Percentiles rank a stretch among this genome's conserved stretches.
These are phyloP conservation scores for Triglochin maritima DNA, from an alignment of 106 monocot species.

Conservation along the genomic window DNA sequence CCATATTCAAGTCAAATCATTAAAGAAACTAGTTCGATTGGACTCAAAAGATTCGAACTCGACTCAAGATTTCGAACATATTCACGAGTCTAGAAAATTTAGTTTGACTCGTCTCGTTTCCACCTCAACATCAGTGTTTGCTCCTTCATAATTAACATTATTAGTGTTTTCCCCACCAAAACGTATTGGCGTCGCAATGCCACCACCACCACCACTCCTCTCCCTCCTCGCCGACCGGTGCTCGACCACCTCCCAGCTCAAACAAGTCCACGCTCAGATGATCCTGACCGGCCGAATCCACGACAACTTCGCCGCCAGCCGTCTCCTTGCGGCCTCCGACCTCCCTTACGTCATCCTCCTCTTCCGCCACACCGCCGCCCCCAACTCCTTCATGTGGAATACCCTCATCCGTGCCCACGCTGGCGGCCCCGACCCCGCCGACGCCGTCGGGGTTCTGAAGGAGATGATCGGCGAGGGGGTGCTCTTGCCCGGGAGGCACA, in stretches of 20 bases:
- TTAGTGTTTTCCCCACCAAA: too few relatives aligned
- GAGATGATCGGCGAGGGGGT: slow-evolving; percentile 21
- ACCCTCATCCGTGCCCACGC: slow-evolving; percentile 61
- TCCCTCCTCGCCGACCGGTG: slow-evolving; percentile 62
- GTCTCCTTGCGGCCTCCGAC: slow-evolving; percentile 38
- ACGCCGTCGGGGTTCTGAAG: slow-evolving; percentile 31
- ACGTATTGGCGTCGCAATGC: not conserved
- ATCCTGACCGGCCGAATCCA: slow-evolving; percentile 53
- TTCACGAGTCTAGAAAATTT: too few relatives aligned
- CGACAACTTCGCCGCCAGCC: slow-evolving; percentile 68
- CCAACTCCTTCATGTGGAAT: slow-evolving; percentile 89
- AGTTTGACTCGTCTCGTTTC: too few relatives aligned
- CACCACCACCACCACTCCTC: slow-evolving; percentile 16
- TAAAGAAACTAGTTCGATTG: too few relatives aligned
- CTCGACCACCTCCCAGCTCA: slow-evolving; percentile 37
- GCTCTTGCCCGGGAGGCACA: slow-evolving; percentile 48
- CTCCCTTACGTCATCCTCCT: slow-evolving; percentile 34
- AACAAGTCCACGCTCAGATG: slow-evolving; percentile 71
- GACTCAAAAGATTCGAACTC: too few relatives aligned
- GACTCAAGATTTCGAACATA: too few relatives aligned
- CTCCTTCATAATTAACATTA: too few relatives aligned
- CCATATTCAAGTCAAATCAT: too few relatives aligned
- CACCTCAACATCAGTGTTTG: too few relatives aligned
- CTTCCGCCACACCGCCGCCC: slow-evolving; percentile 29
- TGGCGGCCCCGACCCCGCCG: slow-evolving; percentile 22